Conservation (phyloP, 179 eudicot species). For the Vitellaria paradoxa region DNA sequence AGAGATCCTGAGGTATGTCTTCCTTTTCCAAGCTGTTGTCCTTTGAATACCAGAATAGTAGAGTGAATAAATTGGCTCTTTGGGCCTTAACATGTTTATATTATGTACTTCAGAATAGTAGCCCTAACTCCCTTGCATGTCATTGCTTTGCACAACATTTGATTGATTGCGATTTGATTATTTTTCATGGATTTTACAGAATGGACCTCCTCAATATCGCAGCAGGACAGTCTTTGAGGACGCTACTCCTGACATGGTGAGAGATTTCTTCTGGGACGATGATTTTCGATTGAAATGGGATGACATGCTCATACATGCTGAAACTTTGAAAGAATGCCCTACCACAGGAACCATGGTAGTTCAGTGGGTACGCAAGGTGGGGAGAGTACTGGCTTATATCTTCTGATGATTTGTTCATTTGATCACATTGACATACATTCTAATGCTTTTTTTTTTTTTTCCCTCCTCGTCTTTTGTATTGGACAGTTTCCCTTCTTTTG, state of each 20-base stretch:
- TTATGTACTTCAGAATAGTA: too few relatives aligned
- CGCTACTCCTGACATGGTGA: conserved; percentile 18
- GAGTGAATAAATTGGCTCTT: neutral
- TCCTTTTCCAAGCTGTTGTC: neutral
- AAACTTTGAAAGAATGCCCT: conserved; percentile 19
- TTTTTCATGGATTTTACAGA: conserved; percentile 26
- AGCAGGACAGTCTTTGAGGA: conserved; percentile 20
- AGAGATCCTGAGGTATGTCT: conserved; percentile 56
- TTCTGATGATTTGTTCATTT: neutral
- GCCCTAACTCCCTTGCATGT: neutral
- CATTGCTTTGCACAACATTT: neutral
- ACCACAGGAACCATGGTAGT: conserved; percentile 17
- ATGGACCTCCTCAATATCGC: conserved; percentile 25
- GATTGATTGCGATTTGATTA: neutral
- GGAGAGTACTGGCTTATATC: neutral
- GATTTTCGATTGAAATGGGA: conserved; percentile 21
- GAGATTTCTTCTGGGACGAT: conserved; percentile 27
- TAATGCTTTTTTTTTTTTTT: neutral
- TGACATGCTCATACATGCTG: conserved; percentile 18
- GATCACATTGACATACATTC: neutral
- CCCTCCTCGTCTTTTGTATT: conserved; percentile 1
- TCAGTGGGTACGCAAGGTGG: conserved; percentile 49
- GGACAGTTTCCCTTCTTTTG: conserved; percentile 68
- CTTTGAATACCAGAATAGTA: neutral
- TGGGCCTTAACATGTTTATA: neutral